Base-by-base conservation (phyloP, 768 basidiomycete species). In the Xerocomellus dryophilus region DNA sequence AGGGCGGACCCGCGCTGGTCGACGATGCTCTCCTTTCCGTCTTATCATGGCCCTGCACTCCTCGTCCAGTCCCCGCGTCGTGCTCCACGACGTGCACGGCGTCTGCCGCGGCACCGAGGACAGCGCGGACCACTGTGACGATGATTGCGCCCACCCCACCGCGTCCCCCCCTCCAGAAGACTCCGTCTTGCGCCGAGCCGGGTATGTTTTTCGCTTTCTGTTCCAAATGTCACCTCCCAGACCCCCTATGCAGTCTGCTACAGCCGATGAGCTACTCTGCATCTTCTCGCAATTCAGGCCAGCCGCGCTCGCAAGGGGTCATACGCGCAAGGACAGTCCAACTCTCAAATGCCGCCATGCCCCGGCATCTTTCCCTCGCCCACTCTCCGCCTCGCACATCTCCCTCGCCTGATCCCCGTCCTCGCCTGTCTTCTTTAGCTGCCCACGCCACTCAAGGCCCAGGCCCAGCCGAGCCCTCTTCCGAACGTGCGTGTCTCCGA, bases 301-400 rank as follows among this genome's bases (percentile, higher is more conserved):
- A 49, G 8, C 73, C 80, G 9, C 86, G 83, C 60, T 82, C 82
- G 1, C 83, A 82, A 57, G 78, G 79, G 58, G 75, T 78, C 27
- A 91, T 90, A 55, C 82, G 89, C 17, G 74, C 81, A 32, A 77
- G 73, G 57, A 90, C 88, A 0, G 77, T 90, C 64, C 76, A 84
- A 47, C 74, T 91, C 4, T 86, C 87, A 17, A 74, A 72, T 49
- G 77, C 78, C 5, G 41, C 72, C 51, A 68, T 78, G 15, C 65
- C 71, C 7, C 65, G n/a, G n/a, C n/a, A 53, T 29, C 20, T 52
- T 15, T 10, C 53, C 5, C 9, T 45, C 12, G 0, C 48, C 20
- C 21, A 20, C 20, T 43, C 58, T 21, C n/a, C 52, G 39, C 54
- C 51, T 39, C 31, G 42, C 27, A 38, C 9, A 39, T 27, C 50